Conservation (phyloP, 2,329 filamentous ascomycete species). For the Trichophyton benhamiae region DNA sequence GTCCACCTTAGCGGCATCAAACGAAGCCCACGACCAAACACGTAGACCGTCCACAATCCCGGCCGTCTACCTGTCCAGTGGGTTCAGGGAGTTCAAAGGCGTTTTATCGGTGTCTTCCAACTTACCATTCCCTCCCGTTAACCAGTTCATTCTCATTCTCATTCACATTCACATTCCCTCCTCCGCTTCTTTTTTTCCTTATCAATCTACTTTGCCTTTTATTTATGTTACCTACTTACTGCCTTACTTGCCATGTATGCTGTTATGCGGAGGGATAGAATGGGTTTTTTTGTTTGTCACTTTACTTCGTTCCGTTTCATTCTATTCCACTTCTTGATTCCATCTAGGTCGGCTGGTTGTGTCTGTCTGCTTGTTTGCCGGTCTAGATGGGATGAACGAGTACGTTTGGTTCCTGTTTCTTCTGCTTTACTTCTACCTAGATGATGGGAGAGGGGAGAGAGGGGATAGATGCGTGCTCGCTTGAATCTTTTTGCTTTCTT, state of each 20-base stretch:
- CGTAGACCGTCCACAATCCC: not conserved
- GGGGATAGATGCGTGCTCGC: not conserved
- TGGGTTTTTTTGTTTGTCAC: not conserved
- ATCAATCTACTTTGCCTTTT: not conserved
- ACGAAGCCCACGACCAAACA: not conserved
- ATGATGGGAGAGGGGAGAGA: not conserved
- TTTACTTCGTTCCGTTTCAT: not conserved
- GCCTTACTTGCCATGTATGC: not conserved
- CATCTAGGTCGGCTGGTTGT: not conserved
- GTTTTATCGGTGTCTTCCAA: not conserved
- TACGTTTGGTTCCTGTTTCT: not conserved
- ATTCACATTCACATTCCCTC: not conserved
- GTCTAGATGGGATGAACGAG: no score
- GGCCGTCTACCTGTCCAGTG: not conserved
- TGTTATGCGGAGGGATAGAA: conserved; percentile 2
- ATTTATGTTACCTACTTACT: not conserved
- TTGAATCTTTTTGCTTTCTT: not conserved
- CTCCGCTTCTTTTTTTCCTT: not conserved
- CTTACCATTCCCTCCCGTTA: not conserved
- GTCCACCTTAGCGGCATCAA: not conserved
- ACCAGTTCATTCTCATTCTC: no score
- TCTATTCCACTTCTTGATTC: not conserved
- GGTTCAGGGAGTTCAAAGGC: not conserved
- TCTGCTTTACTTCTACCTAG: no score
- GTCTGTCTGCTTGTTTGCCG: no score